These are phyloP conservation scores for Boletus edulis DNA, from an alignment of 768 basidiomycete species.

Conservation along the genomic window DNA sequence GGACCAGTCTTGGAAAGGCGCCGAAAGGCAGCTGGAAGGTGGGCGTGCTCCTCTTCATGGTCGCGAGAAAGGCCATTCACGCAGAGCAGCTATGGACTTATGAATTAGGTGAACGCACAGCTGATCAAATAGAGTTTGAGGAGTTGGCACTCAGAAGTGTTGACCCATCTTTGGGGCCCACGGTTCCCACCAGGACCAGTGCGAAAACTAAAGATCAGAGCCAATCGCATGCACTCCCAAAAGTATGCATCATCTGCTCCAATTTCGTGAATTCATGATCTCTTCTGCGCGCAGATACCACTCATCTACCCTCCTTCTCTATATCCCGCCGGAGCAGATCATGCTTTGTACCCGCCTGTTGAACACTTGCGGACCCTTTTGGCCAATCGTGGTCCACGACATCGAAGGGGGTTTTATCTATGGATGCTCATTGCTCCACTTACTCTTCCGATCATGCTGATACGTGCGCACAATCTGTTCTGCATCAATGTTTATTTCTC, in stretches of 20 bases:
- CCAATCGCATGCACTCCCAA: conserved; percentile 7
- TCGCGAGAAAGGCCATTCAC: conserved; percentile 6
- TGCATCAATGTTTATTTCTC: neutral
- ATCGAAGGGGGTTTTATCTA: conserved; percentile 60
- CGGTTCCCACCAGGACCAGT: conserved; percentile 27
- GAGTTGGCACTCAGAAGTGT: conserved; percentile 73
- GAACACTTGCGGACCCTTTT: conserved; percentile 52
- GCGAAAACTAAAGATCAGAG: conserved; percentile 5
- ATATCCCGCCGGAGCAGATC: conserved; percentile 38
- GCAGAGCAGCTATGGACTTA: conserved; percentile 53
- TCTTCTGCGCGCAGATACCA: conserved; percentile 46
- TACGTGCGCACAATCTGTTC: conserved; percentile 51
- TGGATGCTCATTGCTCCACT: conserved; percentile 70
- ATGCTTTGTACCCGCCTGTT: conserved; percentile 32
- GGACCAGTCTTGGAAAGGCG: conserved; percentile 70
- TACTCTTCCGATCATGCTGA: conserved; percentile 72
- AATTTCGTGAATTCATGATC: neutral
- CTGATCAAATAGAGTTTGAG: conserved; percentile 77
- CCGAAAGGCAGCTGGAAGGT: conserved; percentile 73
- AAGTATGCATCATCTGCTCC: conserved; percentile 6
- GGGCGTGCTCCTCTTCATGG: conserved; percentile 19
- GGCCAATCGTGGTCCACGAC: conserved; percentile 54
- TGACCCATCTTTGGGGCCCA: conserved; percentile 68
- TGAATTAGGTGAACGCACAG: conserved; percentile 61
- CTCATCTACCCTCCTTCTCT: conserved; percentile 47